Base-by-base conservation (phyloP, 257 asterid species). In the Salvia splendens region DNA sequence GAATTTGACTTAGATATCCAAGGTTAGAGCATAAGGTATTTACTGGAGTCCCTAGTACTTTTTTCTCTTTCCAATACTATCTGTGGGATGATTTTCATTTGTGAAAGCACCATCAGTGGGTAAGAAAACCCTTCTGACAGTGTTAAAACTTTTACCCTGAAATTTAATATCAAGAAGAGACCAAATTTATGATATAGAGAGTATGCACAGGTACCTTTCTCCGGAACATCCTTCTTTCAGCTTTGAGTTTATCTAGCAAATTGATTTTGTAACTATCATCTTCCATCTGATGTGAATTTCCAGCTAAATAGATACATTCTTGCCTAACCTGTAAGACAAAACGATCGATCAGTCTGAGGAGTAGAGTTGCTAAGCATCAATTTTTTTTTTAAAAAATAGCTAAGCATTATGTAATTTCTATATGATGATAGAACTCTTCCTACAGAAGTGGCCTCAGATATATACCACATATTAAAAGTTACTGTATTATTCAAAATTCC, bases 221-320 rank as follows among this genome's bases (percentile, higher is more conserved):
- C 51, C 52, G 84, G 67, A 91, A 83, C 72, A 35, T 79, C 72
- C 55, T 77, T 77, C 70, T 78, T 76, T 86, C 88, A 66, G 86
- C 81, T 28, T 77, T 73, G 61, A 94, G 97, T 69, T 76, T 70
- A 75, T 88, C 87, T 16, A 91, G 73, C 87, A 85, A 54, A 66
- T 54, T 74, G 40, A 42, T 60, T 70, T 81, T 75, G 71, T 40
- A 59, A 63, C 54, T 69, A 54, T 77, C 87, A 73, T 72, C 75
- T 79, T 75, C 89, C 56, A 80, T 77, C 79, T 78, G 73, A 73
- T 68, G 76, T 43, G 82, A 65, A 73, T 80, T 79, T 74, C 99
- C 99, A 68, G 91, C 89, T 76, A 94, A 79, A 66, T 74, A 80
- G 74, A 60, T 64, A 60, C 97, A 88, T 70, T 89, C 89, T 59